Base-by-base conservation (phyloP, 2,329 filamentous ascomycete genomes). In the Phialophora tarda region DNA sequence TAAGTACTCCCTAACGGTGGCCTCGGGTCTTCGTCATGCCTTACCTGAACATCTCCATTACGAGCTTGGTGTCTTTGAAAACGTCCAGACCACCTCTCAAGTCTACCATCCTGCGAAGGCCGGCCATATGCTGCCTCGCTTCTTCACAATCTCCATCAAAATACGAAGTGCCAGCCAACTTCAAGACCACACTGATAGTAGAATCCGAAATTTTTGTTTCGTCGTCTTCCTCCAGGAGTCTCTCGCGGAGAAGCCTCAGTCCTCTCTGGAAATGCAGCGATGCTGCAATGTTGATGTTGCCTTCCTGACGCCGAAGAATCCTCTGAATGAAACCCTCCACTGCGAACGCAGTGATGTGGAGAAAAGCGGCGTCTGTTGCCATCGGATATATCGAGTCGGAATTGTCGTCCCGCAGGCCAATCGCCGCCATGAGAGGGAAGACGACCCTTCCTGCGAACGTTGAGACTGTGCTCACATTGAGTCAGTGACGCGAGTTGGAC, bases 321-420 rank as follows among this genome's bases (percentile, higher is more conserved):
- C 69, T 32, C 41, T 75, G 71, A 59, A 78, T 75, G 67, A 76
- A 80, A 30, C 69, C 70, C 28, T 77, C 73, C 5, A 75, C 67
- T 1, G 75, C 73, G 66, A 79, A 80, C 7, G 77, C 72, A 50
- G 75, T 73, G 38, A 76, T 71, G 66, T 81, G 78, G 1, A 81
- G 71, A 59, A 77, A 79, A 10, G 74, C 75, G 2, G 75, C 65
- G 62, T 80, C 78, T n/a, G 68, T 34, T 5, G 71, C 69, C 11
- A 80, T 66, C 17, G 74, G 73, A 11, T 74, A 74, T 47, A 78
- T 71, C 74, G 74, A 77, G n/a, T 55, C 53, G 17, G 69, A 63
- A 3, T 70, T 71, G 6, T 72, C 61, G 4, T 64, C 68, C 1
- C 75, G 69, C 63, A 77, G 77, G 28, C 71, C 48, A 10, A 79